Evolutionary conservation across 129 eudicot species (phyloP), one percentile per base, ranked within the genome.

Genomic region (Lonicera japonica): DNA sequence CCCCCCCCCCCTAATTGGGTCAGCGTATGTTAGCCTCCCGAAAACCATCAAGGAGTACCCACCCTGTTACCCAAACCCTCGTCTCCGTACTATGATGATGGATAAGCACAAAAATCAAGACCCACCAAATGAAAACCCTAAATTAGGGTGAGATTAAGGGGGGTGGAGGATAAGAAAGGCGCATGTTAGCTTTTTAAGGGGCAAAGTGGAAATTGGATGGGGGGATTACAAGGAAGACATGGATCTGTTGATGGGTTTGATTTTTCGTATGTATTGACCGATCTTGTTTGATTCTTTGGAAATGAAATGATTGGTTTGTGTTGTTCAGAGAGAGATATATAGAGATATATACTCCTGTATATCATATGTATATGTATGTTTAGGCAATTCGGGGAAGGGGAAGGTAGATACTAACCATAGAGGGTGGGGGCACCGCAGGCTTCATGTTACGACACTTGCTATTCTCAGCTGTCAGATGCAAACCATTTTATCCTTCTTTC

Each of bases 21-120:
- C 71, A 54, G 92, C 77, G 72, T 21, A 63, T 11, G 84, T 66
- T 69, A 78, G 66, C 63, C 63, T 61, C 56, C 66, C 75, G 18
- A 80, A 58, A 58, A 85, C 29, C 70, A 78, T 56, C 23, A 81
- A 72, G 41, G 74, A 41, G 65, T n/a, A 65, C 36, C 64, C 75
- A 65, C 72, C 79, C 79, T 64, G 67, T 65, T 71, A 29, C 74
- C 41, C 62, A 75, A 64, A 68, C 61, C 73, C 39, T 59, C 4
- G 45, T 56, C n/a, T 40, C 71, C 73, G 63, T 67, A n/a, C n/a
- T n/a, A n/a, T 43, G 50, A 43, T 43, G 55, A 45, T 10, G n/a
- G 10, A 5, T n/a, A n/a, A n/a, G 55, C 19, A 58, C 46, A 58
- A 58, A n/a, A 1, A 58, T 58, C 22, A 58, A 58, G n/a, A n/a